Evolutionary conservation across 306 rosid species (phyloP).

Genomic region (Trifolium fragiferum): DNA sequence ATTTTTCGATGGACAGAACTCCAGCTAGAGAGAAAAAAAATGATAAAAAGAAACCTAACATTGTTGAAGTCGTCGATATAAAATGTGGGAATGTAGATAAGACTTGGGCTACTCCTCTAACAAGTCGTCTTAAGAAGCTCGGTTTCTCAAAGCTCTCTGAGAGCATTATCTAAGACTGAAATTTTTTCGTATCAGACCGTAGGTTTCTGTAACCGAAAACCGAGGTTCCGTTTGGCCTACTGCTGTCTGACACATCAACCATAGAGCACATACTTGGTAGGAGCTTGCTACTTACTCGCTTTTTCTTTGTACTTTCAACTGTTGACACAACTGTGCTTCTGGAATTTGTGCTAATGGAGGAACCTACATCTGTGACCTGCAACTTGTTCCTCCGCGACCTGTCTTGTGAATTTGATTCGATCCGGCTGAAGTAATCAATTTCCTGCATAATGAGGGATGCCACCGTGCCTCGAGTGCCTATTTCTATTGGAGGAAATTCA

Average conservation of each 20-base stretch:
- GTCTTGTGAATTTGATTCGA: constrained; percentile 46
- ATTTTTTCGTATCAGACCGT: constrained; percentile 59
- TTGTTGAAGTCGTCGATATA: constrained; percentile 85
- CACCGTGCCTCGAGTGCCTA: constrained; percentile 71
- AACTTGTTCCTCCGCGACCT: constrained; percentile 47
- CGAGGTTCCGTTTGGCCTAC: constrained; percentile 54
- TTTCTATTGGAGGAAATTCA: constrained; percentile 52
- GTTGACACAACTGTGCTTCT: constrained; percentile 47
- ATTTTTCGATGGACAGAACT: constrained; percentile 51
- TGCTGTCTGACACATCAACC: constrained; percentile 66
- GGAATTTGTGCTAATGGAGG: constrained; percentile 48
- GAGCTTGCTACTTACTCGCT: constrained; percentile 53
- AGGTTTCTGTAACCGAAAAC: constrained; percentile 64
- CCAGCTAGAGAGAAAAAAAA: constrained; percentile 64
- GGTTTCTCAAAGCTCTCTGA: constrained; percentile 87
- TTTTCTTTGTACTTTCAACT: constrained; percentile 61
- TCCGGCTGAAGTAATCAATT: constrained; percentile 62
- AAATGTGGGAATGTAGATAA: constrained; percentile 74
- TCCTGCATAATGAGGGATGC: constrained; percentile 75
- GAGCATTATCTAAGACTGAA: constrained; percentile 68
- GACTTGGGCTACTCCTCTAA: constrained; percentile 79
- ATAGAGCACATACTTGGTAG: constrained; percentile 70
- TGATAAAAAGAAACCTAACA: constrained; percentile 62
- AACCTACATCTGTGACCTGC: constrained; percentile 42
- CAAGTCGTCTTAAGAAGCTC: constrained; percentile 77